Base-by-base conservation (phyloP, 1,284 basidiomycete species). In the Malassezia dermatis region DNA sequence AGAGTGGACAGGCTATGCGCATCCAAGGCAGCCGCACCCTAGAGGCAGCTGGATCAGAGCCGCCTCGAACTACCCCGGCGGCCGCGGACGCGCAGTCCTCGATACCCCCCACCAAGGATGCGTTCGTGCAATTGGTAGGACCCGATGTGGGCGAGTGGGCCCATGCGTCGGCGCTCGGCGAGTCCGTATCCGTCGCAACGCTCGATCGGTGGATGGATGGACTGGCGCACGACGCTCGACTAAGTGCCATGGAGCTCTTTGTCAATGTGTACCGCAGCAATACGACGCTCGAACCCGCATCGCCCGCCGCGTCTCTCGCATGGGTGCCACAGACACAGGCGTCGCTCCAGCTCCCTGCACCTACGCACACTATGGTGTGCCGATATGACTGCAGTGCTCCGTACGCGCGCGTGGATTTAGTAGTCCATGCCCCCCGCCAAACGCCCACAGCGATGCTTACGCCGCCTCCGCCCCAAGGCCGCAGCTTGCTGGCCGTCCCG, bases 371-470 rank as follows among this genome's bases (percentile, higher is more conserved):
- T 12, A 15, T 56, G 12, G n/a, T 43, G 26, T 30, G 45, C 21
- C 12, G 11, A 5, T 56, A 43, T 21, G 54, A 56, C 24, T 56
- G 54, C 26, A 35, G n/a, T 8, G 54, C 54, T 13, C 54, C 54
- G 13, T 32, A 35, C 13, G 54, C 54, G 23, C 48, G 48, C 5
- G 12, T 56, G 11, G 48, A 56, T 12, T 26, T 56, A 21, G 51
- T 46, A 19, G 27, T 51, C 10, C 28, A 46, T 8, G 28, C 32
- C 15, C 37, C 48, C 10, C 41, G 47, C 12, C 47, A 28, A 11
- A 17, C n/a, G 3, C 2, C 21, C 26, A 21, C 48, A 13, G 21
- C 8, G 19, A 4, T 23, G 27, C 27, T 11, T 10, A 28, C 31
- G 15, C 37, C 48, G 7, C 8, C 45, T 7, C n/a, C 11, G 32